Conservation (phyloP, 345 rosid genomes). For the Firmiana major region DNA sequence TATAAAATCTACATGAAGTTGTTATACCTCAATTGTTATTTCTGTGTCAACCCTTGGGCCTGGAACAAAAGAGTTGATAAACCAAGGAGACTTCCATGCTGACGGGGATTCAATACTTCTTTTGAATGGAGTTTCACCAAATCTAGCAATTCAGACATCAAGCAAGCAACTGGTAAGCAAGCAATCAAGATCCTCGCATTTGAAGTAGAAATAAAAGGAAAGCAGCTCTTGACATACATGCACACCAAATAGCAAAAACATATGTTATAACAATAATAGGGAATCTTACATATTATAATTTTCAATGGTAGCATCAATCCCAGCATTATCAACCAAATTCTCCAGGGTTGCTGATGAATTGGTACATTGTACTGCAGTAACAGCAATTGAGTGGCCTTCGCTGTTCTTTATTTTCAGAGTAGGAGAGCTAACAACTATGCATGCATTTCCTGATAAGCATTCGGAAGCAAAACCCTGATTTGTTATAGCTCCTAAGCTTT, state of each 20-base stretch:
- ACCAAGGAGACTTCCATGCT: constrained; percentile 99
- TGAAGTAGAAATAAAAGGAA: neutral
- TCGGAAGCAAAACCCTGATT: constrained; percentile 36
- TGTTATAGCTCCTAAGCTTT: constrained; percentile 37
- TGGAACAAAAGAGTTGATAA: constrained; percentile 67
- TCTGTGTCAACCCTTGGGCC: constrained; percentile 86
- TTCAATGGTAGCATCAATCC: constrained; percentile 44
- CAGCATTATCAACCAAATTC: constrained; percentile 26
- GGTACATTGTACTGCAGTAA: constrained; percentile 25
- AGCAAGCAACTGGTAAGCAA: constrained; percentile 7
- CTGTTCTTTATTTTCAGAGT: constrained; percentile 38
- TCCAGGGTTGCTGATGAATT: constrained; percentile 41
- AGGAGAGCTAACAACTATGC: constrained; percentile 49
- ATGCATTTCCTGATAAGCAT: constrained; percentile 44
- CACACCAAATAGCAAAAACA: neutral
- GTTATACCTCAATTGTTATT: constrained; percentile 75
- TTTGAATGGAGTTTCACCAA: constrained; percentile 81
- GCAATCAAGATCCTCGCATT: neutral
- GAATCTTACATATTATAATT: constrained; percentile 63
- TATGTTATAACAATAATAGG: neutral
- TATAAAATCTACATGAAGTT: neutral
- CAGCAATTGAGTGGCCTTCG: constrained; percentile 37
- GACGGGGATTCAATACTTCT: constrained; percentile 92
- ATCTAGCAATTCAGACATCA: constrained; percentile 45
- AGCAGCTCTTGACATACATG: neutral